Base-by-base conservation (phyloP, 1,284 basidiomycete species). In the Ustilago crameri region DNA sequence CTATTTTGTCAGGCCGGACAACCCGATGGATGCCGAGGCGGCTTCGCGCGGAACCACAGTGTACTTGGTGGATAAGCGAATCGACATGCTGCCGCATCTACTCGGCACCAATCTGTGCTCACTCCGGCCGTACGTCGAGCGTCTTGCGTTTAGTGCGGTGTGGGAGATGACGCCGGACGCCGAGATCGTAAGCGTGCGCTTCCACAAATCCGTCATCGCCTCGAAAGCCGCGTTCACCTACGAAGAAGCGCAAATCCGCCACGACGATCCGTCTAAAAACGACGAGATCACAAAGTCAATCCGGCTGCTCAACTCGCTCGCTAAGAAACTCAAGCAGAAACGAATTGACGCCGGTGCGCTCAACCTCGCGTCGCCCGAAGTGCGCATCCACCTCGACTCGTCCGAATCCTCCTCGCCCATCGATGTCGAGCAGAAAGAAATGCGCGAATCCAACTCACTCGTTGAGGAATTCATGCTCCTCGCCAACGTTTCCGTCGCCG, bases 391-490 rank as follows among this genome's bases (percentile, higher is more conserved):
- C 75, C 87, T 98, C 27, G 93, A 96, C 81, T 93, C 90, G 66
- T 86, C 93, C 3, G 96, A 98, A 83, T 91, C 91, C 0, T 91
- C 92, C 0, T 95, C 94, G 56, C 96, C 96, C 0, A 93, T 98
- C 69, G 95, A 98, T 74, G 95, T 99, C 4, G 95, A 98, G 85
- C 94, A 96, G 83, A 98, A 98, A 84, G 91, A 94, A 79, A 84
- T 92, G 80, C 86, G 88, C 34, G 95, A 98, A 85, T 98, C 96
- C 12, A 98, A 98, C 83, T 94, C 91, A 70, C 86, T 99, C 10
- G 96, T 98, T 2, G 96, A 99, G 83, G 96, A 98, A 84, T 98
- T 98, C 84, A 98, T 99, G 96, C 86, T 99, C 66, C 88, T 98
- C 57, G 96, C 96, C 26, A 98, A 98, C 80, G 92, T 96, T 74